Evolutionary conservation across 2,329 filamentous ascomycete genomes (phyloP).

Genomic region (Zymoseptoria passerinii): DNA sequence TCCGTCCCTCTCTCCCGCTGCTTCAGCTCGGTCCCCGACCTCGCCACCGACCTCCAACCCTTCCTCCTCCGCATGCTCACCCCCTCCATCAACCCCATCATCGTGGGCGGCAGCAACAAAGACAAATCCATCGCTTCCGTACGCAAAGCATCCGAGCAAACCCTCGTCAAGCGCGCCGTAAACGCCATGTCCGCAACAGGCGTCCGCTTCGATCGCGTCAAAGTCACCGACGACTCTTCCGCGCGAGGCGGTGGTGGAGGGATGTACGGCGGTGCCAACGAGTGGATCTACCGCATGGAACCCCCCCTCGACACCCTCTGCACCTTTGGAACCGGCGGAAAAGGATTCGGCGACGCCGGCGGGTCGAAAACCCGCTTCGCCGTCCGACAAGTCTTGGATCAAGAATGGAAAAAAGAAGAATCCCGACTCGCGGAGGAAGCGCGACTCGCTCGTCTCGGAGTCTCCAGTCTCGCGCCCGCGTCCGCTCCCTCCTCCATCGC

Average conservation of each 20-base stretch:
- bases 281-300: conserved; percentile 88
- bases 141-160: conserved; percentile 74
- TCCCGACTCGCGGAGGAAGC: conserved; percentile 57
- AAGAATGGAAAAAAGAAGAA: conserved; percentile 72
- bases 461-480: conserved; percentile 24
- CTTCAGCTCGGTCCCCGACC: conserved; percentile 69
- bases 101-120: conserved; percentile 51
- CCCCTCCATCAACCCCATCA: conserved; percentile 83
- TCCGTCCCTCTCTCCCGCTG: conserved; percentile 63
- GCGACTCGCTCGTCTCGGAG: conserved; percentile 59
- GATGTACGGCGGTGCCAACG: conserved; percentile 12
- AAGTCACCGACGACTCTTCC: conserved; percentile 52
- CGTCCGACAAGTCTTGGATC: conserved; percentile 84
- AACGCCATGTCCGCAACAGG: conserved; percentile 76
- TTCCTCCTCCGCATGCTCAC: conserved; percentile 77
- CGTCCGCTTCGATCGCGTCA: conserved; percentile 70
- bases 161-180: conserved; percentile 70
- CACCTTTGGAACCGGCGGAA: conserved; percentile 60
- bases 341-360: conserved; percentile 43
- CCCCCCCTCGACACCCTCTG: conserved; percentile 76
- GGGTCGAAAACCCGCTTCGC: conserved; percentile 78
- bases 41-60: conserved; percentile 76
- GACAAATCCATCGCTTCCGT: conserved; percentile 58
- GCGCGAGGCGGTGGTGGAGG: conserved; percentile 35
- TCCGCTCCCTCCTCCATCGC: conserved; percentile 1